Percentiles rank a stretch among this genome's conserved stretches.
phyloP scores from a whole-genome alignment of 129 eudicot genomes.

The Artemisia annua region DNA sequence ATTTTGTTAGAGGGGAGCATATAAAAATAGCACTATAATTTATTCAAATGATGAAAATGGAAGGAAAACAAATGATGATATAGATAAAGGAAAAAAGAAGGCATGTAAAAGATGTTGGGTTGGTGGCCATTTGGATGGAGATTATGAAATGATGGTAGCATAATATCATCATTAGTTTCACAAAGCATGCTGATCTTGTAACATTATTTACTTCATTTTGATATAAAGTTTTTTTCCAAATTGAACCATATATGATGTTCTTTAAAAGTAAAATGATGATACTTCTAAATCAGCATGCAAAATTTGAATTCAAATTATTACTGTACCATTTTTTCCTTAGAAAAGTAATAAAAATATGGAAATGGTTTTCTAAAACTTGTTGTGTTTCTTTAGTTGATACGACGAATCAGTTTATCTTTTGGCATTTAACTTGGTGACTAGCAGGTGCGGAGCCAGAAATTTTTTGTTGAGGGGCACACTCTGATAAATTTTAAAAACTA shows the following conservation, averaged over 20 bases:
- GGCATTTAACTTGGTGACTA: too few relatives aligned
- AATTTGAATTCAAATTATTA: constrained; percentile 7
- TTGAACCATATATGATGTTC: constrained; percentile 7
- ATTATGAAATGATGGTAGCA: constrained; percentile 30
- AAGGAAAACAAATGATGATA: constrained; percentile 12
- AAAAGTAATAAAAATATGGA: background rate
- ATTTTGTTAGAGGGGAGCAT: too few relatives aligned
- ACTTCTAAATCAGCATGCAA: background rate
- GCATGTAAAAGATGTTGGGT: constrained; percentile 30
- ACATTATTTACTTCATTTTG: constrained; percentile 18
- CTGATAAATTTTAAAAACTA: too few relatives aligned
- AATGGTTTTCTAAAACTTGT: background rate
- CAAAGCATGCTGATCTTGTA: constrained; percentile 35
- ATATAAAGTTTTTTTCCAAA: constrained; percentile 2
- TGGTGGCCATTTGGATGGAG: constrained; percentile 32
- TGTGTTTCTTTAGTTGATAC: background rate
- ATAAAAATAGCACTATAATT: background rate
- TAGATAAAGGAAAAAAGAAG: background rate
- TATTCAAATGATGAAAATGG: background rate
- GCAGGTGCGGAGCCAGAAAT: too few relatives aligned
- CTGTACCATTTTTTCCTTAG: background rate
- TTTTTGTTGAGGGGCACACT: too few relatives aligned
- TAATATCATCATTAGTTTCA: constrained; percentile 31
- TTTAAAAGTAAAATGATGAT: background rate
- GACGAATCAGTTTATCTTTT: too few relatives aligned